Evolutionary conservation across 148 eudicot genomes (phyloP), one percentile per base, ranked within the genome.

Genomic region (Rhododendron ovatum): DNA sequence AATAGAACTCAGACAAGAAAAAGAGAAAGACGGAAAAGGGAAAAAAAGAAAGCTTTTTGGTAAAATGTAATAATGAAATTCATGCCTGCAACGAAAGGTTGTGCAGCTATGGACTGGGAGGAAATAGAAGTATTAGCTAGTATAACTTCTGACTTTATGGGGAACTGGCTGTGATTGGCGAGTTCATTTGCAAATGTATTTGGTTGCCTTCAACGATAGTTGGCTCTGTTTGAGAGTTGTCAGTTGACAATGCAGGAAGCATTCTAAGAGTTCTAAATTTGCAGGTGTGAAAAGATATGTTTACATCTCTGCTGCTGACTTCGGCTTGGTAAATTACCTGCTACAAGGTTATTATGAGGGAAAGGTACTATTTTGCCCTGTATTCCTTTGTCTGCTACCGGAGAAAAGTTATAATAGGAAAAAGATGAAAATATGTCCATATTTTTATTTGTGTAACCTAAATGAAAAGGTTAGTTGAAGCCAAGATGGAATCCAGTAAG

Each of bases 301-400:
- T 63, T 93, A 93, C 78, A 85, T 93, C 59, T 93, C 96, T 69
- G 96, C 96, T 89, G 96, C 96, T 87, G 96, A 91, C 88, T 91
- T 92, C 89, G 94, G 96, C 22, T 79, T 92, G 81, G 90, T 87
- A n/a, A 93, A 89, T 87, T 93, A 92, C 63, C 59, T 92, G 69
- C 90, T 93, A 43, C 92, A 87, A 92, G 96, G 96, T 41, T 93
- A 93, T 88, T 93, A 92, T 28, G 92, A 93, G 82, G 96, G 94
- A 50, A 93, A 93, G 96, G 96, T 93, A 92, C 48, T 85, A 39
- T 61, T 45, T 69, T 53, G 9, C 85, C 61, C n/a, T n/a, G 69
- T 26, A 73, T 57, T 47, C 57, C 14, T 79, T 78, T 45, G 35
- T 80, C 22, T 80, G 61, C 41, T 47, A 47, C 59, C 1, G 0